Evolutionary conservation across 768 basidiomycete genomes (phyloP).

Genomic region (Boletus subparvulus): DNA sequence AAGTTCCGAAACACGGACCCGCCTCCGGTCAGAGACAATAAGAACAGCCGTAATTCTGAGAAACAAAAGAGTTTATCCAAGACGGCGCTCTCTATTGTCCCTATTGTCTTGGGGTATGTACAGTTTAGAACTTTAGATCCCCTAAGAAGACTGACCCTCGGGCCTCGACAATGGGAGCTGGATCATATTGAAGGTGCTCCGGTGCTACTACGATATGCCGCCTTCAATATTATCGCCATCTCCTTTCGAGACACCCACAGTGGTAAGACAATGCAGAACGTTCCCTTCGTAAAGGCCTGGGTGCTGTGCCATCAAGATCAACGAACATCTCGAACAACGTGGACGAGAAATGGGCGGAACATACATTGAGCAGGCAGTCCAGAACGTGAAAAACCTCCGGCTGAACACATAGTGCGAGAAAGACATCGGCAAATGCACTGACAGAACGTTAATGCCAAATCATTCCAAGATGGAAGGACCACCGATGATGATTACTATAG

Average conservation of each 20-base stretch:
- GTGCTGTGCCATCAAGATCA: constrained; percentile 24
- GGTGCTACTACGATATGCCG: constrained; percentile 6
- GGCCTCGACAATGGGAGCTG: neutral
- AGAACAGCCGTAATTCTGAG: constrained; percentile 14
- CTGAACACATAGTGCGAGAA: constrained; percentile 40
- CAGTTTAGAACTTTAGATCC: neutral
- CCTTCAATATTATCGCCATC: constrained; percentile 26
- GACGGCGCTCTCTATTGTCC: constrained; percentile 24
- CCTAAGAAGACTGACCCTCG: constrained; percentile 2
- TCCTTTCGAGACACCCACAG: constrained; percentile 38
- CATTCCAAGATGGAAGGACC: neutral
- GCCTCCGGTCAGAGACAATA: constrained; percentile 26
- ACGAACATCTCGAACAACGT: neutral
- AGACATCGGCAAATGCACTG: constrained; percentile 41
- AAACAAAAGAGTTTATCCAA: constrained; percentile 14
- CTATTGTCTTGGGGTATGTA: constrained; percentile 18
- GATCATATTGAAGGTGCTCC: neutral
- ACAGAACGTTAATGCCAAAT: neutral
- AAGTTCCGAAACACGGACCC: neutral
- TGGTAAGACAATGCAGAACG: constrained; percentile 39
- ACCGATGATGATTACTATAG: constrained; percentile 38
- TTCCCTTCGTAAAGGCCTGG: constrained; percentile 37
- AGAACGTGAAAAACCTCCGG: constrained; percentile 37
- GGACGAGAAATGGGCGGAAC: constrained; percentile 4
- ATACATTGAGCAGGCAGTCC: constrained; percentile 40